Evolutionary conservation across 139 green algal genomes (phyloP), one percentile per base, ranked within the genome.

Genomic region (Diplosphaera chodatii): DNA sequence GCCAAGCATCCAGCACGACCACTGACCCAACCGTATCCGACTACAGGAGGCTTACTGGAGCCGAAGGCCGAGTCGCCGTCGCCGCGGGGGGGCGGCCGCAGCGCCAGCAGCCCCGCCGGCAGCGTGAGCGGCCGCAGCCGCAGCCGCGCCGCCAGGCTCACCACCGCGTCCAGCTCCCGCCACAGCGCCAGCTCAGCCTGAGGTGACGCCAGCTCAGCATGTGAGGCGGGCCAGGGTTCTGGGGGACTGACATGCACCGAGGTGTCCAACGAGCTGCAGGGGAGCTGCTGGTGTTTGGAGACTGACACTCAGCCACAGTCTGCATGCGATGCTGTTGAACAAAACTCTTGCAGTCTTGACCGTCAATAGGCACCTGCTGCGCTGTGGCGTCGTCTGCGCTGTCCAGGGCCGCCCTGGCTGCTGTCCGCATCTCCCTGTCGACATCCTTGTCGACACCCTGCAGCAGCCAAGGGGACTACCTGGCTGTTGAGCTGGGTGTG

Each of bases 161-260:
- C 40, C 1, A 88, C 33, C 1, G 74, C 63, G 69, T 85, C 82
- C 32, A 87, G 66, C 55, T 87, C 80, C 0, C 5, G 23, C 80
- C 80, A 87, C 4, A 83, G 30, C 3, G 41, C 64, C 23, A 25
- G 16, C 48, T 59, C 48, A 5, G 48, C 48, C 48, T 59, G 48
- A 3, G 16, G 18, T 10, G 66, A 34, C 10, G 6, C 37, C 37
- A 48, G 37, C 37, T 48, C 37, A 10, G 37, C 37, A 48, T 48
- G 8, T 48, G 37, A 10, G 10, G 37, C 37, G 37, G n/a, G n/a
- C n/a, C n/a, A n/a, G n/a, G n/a, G n/a, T n/a, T n/a, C n/a, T n/a
- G n/a, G n/a, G n/a, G n/a, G n/a, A n/a, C n/a, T n/a, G n/a, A n/a
- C n/a, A n/a, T n/a, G n/a, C n/a, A n/a, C n/a, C n/a, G n/a, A n/a